Conservation (phyloP, 306 rosid species). For the Hippophae tibetana region DNA sequence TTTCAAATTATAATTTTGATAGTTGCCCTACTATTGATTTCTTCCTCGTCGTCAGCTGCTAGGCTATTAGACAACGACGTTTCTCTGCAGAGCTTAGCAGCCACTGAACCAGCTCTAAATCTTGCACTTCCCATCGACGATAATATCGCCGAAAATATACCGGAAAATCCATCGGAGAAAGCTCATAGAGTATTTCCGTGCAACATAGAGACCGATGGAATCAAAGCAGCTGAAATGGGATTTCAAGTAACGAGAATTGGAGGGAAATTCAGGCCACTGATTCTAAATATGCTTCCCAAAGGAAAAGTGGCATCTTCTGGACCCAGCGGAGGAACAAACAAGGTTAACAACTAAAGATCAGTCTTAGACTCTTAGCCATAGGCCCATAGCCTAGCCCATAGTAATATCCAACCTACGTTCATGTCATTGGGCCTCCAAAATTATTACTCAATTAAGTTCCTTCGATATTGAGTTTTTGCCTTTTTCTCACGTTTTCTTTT, state of each 20-base stretch:
- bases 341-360: constrained; percentile 28
- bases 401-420: no score
- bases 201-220: constrained; percentile 10
- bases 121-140: constrained; percentile 24
- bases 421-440: no score
- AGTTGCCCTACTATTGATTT: constrained; percentile 9
- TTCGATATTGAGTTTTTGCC: no score
- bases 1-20: constrained; percentile 3
- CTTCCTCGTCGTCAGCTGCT: constrained; percentile 16
- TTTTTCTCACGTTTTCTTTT: no score
- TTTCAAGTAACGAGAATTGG: constrained; percentile 10
- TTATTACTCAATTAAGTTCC: no score
- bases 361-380: no score
- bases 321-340: constrained; percentile 57
- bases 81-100: background rate
- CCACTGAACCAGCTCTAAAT: constrained; percentile 6
- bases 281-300: constrained; percentile 65
- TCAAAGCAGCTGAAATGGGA: background rate
- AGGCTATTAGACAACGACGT: constrained; percentile 22
- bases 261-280: constrained; percentile 27
- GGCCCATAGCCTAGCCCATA: background rate
- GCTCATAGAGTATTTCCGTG: constrained; percentile 1
- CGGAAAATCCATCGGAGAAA: constrained; percentile 1
- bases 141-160: background rate
- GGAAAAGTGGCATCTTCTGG: constrained; percentile 44